Evolutionary conservation across 495 filamentous ascomycete genomes (phyloP).

Genomic region (Tuber brumale): DNA sequence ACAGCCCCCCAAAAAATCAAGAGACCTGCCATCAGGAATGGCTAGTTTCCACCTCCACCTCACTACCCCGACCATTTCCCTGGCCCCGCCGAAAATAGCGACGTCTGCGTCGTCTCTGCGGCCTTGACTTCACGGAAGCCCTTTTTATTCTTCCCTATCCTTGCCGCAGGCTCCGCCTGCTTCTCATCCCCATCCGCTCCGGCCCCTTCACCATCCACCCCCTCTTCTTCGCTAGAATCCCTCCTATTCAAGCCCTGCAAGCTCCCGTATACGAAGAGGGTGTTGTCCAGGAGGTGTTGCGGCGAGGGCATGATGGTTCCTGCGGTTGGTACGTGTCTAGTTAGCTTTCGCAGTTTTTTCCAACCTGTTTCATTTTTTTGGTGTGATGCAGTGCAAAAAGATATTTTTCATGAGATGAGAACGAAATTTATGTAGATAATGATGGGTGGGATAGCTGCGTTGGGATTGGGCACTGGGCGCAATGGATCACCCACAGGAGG

Average conservation of each 20-base stretch:
- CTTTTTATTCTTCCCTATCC: constrained; percentile 6
- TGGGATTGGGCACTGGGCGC: background rate
- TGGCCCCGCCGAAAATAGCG: constrained; percentile 25
- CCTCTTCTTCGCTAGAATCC: background rate
- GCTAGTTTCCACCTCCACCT: background rate
- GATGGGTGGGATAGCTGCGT: background rate
- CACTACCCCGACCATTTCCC: constrained; percentile 13
- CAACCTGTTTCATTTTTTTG: background rate
- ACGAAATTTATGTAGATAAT: background rate
- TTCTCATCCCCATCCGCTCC: background rate
- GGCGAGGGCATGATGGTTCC: background rate
- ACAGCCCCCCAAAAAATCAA: background rate
- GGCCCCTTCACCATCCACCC: background rate
- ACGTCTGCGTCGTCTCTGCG: constrained; percentile 25
- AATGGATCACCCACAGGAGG: background rate
- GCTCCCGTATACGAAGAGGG: constrained; percentile 22
- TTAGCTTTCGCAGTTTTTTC: background rate
- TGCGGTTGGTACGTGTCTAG: background rate
- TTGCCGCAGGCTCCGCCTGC: background rate
- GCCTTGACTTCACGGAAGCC: constrained; percentile 25
- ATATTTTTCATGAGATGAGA: background rate
- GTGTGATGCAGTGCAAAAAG: background rate
- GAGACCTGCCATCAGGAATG: background rate
- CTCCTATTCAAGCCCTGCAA: background rate
- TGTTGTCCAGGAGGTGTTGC: constrained; percentile 26